Conservation (phyloP, 108 stramenopile genomes). For the Cylindrotheca closterium region DNA sequence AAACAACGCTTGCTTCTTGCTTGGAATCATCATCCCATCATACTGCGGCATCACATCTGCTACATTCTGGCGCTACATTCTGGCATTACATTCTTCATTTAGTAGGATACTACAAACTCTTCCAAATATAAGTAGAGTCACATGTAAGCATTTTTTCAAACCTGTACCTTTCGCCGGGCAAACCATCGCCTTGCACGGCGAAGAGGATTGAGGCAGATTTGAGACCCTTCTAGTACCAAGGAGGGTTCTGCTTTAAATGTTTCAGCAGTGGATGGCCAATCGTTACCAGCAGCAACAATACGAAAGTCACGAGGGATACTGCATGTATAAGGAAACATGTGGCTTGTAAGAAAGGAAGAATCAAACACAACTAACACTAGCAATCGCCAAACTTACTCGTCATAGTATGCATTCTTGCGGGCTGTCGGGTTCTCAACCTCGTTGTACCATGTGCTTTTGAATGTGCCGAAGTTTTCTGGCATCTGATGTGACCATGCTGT, state of each 20-base stretch:
- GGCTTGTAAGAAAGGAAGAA: conserved; percentile 1
- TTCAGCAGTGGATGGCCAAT: conserved; percentile 28
- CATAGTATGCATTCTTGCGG: conserved; percentile 23
- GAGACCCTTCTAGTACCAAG: neutral
- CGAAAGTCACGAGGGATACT: conserved; percentile 29
- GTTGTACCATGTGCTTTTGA: conserved; percentile 35
- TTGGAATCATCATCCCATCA: no score
- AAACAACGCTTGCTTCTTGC: no score
- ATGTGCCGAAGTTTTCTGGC: conserved; percentile 14
- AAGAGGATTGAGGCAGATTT: conserved; percentile 12
- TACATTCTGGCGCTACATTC: no score
- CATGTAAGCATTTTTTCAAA: no score
- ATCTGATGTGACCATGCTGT: conserved; percentile 19
- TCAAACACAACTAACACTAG: no score
- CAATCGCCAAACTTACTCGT: conserved; percentile 41
- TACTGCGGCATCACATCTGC: no score
- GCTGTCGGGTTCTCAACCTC: conserved; percentile 27
- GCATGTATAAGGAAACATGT: conserved; percentile 1
- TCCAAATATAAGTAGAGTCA: no score
- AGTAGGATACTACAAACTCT: no score
- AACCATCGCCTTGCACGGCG: conserved; percentile 17
- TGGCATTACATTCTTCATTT: no score
- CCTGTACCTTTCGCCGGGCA: no score
- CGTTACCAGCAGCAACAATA: conserved; percentile 20
- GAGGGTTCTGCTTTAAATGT: no score